Conservation (phyloP, 2,329 filamentous ascomycete species). For the Ophidiomyces ophidiicola region DNA sequence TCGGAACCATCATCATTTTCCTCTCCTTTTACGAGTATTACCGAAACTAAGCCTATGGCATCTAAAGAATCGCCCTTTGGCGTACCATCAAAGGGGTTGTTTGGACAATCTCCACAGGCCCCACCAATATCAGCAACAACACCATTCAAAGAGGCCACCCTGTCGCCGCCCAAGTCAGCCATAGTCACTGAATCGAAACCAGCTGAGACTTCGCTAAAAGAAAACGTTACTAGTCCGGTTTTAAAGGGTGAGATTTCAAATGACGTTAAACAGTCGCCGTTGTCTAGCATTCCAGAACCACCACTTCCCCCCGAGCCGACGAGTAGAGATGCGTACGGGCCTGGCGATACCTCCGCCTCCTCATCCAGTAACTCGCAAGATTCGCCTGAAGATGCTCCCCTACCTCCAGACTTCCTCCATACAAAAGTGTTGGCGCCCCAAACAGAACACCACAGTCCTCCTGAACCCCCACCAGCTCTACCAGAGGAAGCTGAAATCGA, state of each 20-base stretch:
- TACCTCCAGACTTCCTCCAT: slow-evolving; percentile 21
- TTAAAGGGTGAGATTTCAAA: slow-evolving; percentile 26
- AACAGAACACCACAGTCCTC: slow-evolving; percentile 2
- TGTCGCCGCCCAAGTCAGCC: slow-evolving; percentile 13
- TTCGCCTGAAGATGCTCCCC: slow-evolving; percentile 31
- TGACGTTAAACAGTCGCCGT: slow-evolving; percentile 23
- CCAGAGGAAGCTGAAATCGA: slow-evolving; percentile 24
- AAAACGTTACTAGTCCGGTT: slow-evolving; percentile 22
- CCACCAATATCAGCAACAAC: not conserved
- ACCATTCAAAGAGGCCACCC: slow-evolving; percentile 4
- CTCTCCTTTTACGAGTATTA: not conserved
- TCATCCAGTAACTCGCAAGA: slow-evolving; percentile 32
- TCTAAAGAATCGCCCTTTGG: slow-evolving; percentile 12
- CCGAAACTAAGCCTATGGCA: slow-evolving; percentile 15
- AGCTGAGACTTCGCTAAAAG: slow-evolving; percentile 23
- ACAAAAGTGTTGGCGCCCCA: slow-evolving; percentile 12
- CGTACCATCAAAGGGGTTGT: not conserved
- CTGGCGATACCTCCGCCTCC: slow-evolving; percentile 39
- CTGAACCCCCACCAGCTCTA: slow-evolving; percentile 17
- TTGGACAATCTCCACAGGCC: not conserved
- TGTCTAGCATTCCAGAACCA: slow-evolving; percentile 24
- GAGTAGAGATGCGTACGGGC: slow-evolving; percentile 35
- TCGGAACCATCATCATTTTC: slow-evolving; percentile 2
- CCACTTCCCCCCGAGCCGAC: slow-evolving; percentile 38
- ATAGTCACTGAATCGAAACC: slow-evolving; percentile 23